Evolutionary conservation across 306 rosid species (phyloP).

Genomic region (Sesbania bispinosa): DNA sequence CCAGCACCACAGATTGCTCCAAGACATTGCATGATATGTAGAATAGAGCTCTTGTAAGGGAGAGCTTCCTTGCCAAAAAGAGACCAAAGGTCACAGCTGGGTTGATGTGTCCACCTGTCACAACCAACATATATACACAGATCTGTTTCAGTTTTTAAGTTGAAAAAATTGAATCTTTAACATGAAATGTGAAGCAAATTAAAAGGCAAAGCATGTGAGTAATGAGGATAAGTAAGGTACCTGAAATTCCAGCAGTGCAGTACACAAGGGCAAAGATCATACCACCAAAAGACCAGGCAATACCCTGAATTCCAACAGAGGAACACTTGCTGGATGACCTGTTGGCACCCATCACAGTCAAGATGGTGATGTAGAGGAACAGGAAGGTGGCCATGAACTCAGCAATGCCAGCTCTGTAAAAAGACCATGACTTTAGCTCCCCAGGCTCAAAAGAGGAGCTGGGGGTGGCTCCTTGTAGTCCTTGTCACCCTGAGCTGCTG

Average conservation of each 20-base stretch:
- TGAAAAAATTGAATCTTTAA: not conserved
- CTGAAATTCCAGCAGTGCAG: conserved; percentile 95
- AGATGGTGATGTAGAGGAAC: conserved; percentile 82
- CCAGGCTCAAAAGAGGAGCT: conserved; percentile 86
- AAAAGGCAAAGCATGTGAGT: too few species aligned
- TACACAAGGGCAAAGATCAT: conserved; percentile 94
- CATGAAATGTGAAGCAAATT: not conserved
- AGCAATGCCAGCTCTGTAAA: conserved; percentile 87
- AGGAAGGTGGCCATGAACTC: conserved; percentile 88
- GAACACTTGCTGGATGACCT: conserved; percentile 46
- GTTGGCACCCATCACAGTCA: conserved; percentile 77
- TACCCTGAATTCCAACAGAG: conserved; percentile 82
- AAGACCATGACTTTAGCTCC: conserved; percentile 88
- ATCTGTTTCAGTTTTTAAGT: conserved; percentile 9
- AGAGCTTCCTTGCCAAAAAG: conserved; percentile 75
- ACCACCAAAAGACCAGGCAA: conserved; percentile 99
- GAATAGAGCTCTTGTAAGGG: conserved; percentile 72
- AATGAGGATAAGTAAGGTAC: conserved; percentile 11
- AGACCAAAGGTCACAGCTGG: conserved; percentile 93
- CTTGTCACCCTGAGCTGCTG: conserved; percentile 69
- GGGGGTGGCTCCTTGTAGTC: conserved; percentile 88
- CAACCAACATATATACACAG: conserved; percentile 14
- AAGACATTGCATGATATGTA: conserved; percentile 75
- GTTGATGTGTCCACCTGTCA: conserved; percentile 84
- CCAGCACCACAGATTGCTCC: conserved; percentile 91